Evolutionary conservation across 371 early-diverging fungal species (phyloP).

Genomic region (Dichotomocladium elegans): DNA sequence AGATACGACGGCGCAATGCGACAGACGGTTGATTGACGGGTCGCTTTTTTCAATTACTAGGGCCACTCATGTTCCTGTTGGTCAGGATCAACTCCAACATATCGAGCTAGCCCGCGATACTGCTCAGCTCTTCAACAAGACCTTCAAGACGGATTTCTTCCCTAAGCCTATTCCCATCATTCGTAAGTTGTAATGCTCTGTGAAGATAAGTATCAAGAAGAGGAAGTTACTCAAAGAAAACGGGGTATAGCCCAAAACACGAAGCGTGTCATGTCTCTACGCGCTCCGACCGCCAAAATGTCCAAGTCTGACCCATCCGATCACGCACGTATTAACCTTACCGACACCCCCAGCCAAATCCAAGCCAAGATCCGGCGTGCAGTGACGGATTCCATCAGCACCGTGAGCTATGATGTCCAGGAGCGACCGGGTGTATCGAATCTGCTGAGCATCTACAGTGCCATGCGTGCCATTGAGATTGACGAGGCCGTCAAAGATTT

Average conservation of each 20-base stretch:
- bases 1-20: not conserved
- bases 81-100: constrained; percentile 93
- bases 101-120: constrained; percentile 82
- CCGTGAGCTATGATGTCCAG: constrained; percentile 72
- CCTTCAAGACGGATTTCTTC: constrained; percentile 55
- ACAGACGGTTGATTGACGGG: too few relatives aligned
- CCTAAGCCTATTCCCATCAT: constrained; percentile 65
- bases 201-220: not conserved
- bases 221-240: not conserved
- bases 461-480: constrained; percentile 36
- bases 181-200: constrained; percentile 37
- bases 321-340: constrained; percentile 70
- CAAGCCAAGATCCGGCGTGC: constrained; percentile 70
- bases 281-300: constrained; percentile 81
- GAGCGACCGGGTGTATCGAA: constrained; percentile 84
- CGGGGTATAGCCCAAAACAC: constrained; percentile 48
- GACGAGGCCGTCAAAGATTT: constrained; percentile 47
- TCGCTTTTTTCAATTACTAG: constrained; percentile 31
- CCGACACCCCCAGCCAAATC: constrained; percentile 70
- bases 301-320: constrained; percentile 84
- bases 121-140: constrained; percentile 72
- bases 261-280: constrained; percentile 84
- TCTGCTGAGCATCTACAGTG: constrained; percentile 72
- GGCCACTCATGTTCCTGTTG: constrained; percentile 90
- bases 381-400: constrained; percentile 64